Base-by-base conservation (phyloP, 1,284 basidiomycete species). In the Tetrapyrgos nigripes region DNA sequence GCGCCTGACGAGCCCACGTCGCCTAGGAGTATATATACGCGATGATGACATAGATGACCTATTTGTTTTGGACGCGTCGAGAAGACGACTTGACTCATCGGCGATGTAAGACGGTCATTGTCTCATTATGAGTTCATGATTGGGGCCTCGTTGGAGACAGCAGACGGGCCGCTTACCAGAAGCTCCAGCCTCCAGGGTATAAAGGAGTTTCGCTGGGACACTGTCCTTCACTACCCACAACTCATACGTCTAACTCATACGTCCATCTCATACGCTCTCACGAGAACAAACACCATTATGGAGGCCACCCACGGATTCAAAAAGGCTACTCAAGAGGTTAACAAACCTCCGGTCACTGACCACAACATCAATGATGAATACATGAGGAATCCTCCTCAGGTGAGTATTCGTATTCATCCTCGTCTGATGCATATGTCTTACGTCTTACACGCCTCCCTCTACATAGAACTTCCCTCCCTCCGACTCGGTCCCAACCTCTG, bases 101-200 rank as follows among this genome's bases (percentile, higher is more conserved):
- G n/a, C n/a, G n/a, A n/a, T n/a, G n/a, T n/a, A n/a, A n/a, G n/a
- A n/a, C n/a, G n/a, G n/a, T n/a, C n/a, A n/a, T n/a, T n/a, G n/a
- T n/a, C n/a, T n/a, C n/a, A n/a, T n/a, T n/a, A n/a, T n/a, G n/a
- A n/a, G n/a, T n/a, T n/a, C n/a, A n/a, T n/a, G n/a, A n/a, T n/a
- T n/a, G n/a, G n/a, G n/a, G n/a, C n/a, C n/a, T n/a, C n/a, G n/a
- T n/a, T n/a, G n/a, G n/a, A n/a, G n/a, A n/a, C n/a, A 61, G 28
- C 44, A 63, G 13, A 63, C 62, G 64, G 37, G 55, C 23, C 28
- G 49, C n/a, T 52, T 59, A 3, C 26, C 57, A 13, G 44, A 61
- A 5, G 56, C 57, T 24, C 57, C 62, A 8, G 62, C 61, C n/a
- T 37, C 61, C 11, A 50, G 62, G 23, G 63, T n/a, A n/a, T n/a